phyloP scores from a whole-genome alignment of 2,329 filamentous ascomycete genomes.

The Chaetomium sp. region DNA sequence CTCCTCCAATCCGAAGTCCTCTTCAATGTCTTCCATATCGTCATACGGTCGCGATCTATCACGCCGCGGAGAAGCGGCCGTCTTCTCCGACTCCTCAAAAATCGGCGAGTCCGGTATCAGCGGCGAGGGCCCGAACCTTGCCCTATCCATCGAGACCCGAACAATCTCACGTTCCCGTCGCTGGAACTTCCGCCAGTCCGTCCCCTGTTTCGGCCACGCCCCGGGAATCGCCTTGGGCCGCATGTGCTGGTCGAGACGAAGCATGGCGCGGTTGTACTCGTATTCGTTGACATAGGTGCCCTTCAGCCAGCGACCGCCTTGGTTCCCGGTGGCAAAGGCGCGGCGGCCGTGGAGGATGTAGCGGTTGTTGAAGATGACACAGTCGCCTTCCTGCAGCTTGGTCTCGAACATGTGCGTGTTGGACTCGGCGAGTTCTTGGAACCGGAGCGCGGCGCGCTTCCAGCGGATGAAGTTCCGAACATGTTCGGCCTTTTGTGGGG shows the following conservation, averaged over 20 bases:
- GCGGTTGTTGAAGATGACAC: constrained; percentile 87
- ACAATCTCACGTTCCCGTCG: no score
- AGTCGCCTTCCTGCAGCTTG: constrained; percentile 73
- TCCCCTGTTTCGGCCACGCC: no score
- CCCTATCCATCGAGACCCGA: no score
- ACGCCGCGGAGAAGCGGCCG: no score
- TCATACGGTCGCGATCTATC: no score
- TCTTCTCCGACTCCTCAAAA: no score
- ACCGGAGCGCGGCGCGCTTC: constrained; percentile 41
- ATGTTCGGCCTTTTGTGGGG: constrained; percentile 1
- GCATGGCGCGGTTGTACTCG: neutral
- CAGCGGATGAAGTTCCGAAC: constrained; percentile 19
- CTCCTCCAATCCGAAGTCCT: no score
- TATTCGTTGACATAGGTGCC: constrained; percentile 63
- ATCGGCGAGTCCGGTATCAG: no score
- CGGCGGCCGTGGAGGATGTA: constrained; percentile 77
- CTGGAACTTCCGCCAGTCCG: no score
- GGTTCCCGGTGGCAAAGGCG: constrained; percentile 59
- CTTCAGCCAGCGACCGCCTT: constrained; percentile 70
- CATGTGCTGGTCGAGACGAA: neutral
- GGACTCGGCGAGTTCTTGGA: constrained; percentile 54
- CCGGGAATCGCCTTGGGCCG: neutral
- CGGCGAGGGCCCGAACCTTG: no score
- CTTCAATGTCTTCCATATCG: no score
- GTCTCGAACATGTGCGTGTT: constrained; percentile 58